Evolutionary conservation across 768 basidiomycete species (phyloP).

Genomic region (Strobilomyces dryophilus): DNA sequence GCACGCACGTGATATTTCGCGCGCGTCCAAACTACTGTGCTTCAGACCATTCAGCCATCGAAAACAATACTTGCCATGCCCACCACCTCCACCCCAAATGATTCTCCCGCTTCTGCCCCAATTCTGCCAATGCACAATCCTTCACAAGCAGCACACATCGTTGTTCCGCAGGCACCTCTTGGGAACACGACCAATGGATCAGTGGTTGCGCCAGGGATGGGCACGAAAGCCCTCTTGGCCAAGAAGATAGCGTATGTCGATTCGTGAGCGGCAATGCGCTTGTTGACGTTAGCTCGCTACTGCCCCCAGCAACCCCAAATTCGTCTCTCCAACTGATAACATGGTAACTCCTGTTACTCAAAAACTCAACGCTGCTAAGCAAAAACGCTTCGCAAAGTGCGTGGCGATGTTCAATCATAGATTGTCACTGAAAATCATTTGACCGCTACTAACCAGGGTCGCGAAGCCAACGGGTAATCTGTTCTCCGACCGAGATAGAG

Average conservation of each 20-base stretch:
- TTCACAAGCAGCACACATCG: slow-evolving; percentile 70
- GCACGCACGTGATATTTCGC: too few species aligned
- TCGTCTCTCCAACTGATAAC: slow-evolving; percentile 92
- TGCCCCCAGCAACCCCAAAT: slow-evolving; percentile 70
- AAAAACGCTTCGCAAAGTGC: slow-evolving; percentile 91
- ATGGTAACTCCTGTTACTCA: slow-evolving; percentile 91
- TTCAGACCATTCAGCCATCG: background rate
- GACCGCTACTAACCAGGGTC: slow-evolving; percentile 36
- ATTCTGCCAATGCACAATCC: slow-evolving; percentile 88
- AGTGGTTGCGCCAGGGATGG: slow-evolving; percentile 64
- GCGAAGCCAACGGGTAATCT: slow-evolving; percentile 58
- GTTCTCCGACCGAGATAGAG: slow-evolving; percentile 40
- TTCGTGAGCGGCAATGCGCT: background rate
- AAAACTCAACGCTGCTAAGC: slow-evolving; percentile 86
- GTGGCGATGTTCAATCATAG: slow-evolving; percentile 25
- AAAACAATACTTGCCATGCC: slow-evolving; percentile 42
- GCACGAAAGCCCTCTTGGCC: slow-evolving; percentile 86
- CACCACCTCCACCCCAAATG: slow-evolving; percentile 52
- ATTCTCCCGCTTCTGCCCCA: slow-evolving; percentile 57
- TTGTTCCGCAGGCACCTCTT: slow-evolving; percentile 75
- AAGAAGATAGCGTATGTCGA: slow-evolving; percentile 88
- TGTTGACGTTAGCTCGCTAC: background rate
- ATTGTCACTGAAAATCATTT: background rate
- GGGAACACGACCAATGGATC: slow-evolving; percentile 58
- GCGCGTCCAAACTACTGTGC: too few species aligned